A percentile compares a stretch with the other conserved stretches of the same genome.
Conservation (phyloP, 139 green algal species). For the Tetraselmis chui region DNA sequence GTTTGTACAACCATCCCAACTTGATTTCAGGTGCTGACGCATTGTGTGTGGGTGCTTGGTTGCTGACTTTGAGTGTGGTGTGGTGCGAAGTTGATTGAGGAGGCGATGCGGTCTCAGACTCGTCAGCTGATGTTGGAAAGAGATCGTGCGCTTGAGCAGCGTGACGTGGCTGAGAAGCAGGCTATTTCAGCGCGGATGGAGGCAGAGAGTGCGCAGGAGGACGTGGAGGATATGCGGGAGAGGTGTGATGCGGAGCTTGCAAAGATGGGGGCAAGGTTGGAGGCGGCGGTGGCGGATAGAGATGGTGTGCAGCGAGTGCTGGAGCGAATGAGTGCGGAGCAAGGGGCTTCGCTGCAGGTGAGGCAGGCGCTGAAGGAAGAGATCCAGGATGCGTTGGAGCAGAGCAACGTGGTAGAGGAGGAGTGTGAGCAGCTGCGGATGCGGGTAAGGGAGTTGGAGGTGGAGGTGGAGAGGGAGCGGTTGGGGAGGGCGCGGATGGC, state of each 20-base stretch:
- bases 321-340: neutral
- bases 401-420: neutral
- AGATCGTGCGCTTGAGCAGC: neutral
- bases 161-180: neutral
- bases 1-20: no score
- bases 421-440: neutral
- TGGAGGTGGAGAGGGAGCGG: neutral
- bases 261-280: neutral
- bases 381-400: neutral
- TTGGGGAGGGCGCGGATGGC: neutral
- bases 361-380: neutral
- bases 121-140: neutral
- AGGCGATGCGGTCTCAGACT: neutral
- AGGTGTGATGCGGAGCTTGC: neutral
- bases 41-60: no score
- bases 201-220: neutral
- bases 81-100: neutral
- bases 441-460: neutral
- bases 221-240: neutral
- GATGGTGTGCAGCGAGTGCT: neutral
- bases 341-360: neutral
- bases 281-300: neutral
- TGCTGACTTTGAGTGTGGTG: no score
- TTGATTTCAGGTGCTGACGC: no score
- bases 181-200: neutral